A percentile compares a stretch with the other conserved stretches of the same genome.
Evolutionary conservation across 2,329 filamentous ascomycete genomes (phyloP).

Genomic region (Curvularia spicifera): DNA sequence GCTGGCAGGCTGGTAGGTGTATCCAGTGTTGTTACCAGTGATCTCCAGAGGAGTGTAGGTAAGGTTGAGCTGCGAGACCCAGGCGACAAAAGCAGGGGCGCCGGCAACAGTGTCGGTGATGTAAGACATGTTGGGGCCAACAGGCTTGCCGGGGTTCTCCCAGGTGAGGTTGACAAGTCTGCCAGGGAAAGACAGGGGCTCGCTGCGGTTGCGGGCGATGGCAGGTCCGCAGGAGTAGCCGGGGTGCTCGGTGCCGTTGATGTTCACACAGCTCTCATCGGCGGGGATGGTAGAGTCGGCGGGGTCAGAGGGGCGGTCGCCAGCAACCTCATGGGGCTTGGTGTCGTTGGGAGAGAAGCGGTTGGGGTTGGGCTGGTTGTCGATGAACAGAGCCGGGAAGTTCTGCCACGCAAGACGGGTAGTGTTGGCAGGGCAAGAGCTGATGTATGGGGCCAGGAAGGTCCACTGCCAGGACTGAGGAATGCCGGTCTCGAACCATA

Average conservation of each 20-base stretch:
- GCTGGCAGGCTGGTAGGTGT: constrained; percentile 74
- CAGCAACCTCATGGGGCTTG: constrained; percentile 68
- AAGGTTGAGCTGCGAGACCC: constrained; percentile 73
- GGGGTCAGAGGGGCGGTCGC: constrained; percentile 64
- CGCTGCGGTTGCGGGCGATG: constrained; percentile 71
- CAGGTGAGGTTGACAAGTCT: constrained; percentile 73
- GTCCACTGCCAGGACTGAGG: constrained; percentile 89
- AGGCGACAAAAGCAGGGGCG: constrained; percentile 70
- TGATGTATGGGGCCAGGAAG: constrained; percentile 80
- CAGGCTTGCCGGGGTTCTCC: constrained; percentile 70
- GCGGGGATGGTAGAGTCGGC: constrained; percentile 55
- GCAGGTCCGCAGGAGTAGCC: constrained; percentile 67
- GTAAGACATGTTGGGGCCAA: constrained; percentile 86
- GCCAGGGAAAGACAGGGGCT: constrained; percentile 76
- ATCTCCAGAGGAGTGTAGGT: constrained; percentile 65
- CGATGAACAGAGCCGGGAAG: constrained; percentile 73
- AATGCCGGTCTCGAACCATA: constrained; percentile 80
- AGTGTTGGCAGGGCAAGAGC: constrained; percentile 72
- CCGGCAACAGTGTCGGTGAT: constrained; percentile 67
- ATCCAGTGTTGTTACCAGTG: constrained; percentile 67
- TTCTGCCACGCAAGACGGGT: constrained; percentile 85
- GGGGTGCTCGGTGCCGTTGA: constrained; percentile 60
- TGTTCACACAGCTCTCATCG: constrained; percentile 64
- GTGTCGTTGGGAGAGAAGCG: constrained; percentile 68
- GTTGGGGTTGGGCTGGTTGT: constrained; percentile 79